A percentile compares a stretch with the other conserved stretches of the same genome.
phyloP scores from a whole-genome alignment of 129 eudicot genomes.

The Helichrysum umbraculigerum region DNA sequence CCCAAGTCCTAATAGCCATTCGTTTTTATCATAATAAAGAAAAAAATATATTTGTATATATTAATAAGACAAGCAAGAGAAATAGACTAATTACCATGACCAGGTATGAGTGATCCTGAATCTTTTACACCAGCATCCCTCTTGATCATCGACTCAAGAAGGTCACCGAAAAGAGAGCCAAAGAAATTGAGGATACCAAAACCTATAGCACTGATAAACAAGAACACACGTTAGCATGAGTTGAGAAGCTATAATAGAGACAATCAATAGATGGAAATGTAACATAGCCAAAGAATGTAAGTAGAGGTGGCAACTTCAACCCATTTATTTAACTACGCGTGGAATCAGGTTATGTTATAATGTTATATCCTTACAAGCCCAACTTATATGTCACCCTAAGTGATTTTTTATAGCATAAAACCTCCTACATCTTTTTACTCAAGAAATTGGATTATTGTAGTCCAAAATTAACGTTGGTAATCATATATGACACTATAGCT shows the following conservation, averaged over 20 bases:
- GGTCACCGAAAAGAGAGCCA: constrained; percentile 98
- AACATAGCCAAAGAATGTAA: neutral
- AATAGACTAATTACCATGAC: constrained; percentile 65
- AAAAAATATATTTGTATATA: neutral
- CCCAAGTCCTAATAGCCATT: neutral
- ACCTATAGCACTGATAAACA: constrained; percentile 64
- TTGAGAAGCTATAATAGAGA: neutral
- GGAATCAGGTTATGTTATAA: neutral
- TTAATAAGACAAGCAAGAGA: neutral
- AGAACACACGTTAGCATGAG: constrained; percentile 21
- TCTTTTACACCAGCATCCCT: constrained; percentile 99
- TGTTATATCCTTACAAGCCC: neutral
- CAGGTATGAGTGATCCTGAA: constrained; percentile 99
- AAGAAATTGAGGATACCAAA: constrained; percentile 80
- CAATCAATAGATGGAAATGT: neutral
- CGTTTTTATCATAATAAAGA: constrained; percentile 1
- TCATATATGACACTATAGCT: neutral
- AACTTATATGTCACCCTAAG: neutral
- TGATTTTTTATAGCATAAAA: neutral
- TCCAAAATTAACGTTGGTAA: neutral
- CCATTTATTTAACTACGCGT: neutral
- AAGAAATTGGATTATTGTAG: neutral
- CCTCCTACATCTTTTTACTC: neutral
- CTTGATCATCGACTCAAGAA: constrained; percentile 89
- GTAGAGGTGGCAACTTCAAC: neutral